Evolutionary conservation across 768 basidiomycete species (phyloP), one percentile per base, ranked within the genome.

Genomic region (Suillus americanus): DNA sequence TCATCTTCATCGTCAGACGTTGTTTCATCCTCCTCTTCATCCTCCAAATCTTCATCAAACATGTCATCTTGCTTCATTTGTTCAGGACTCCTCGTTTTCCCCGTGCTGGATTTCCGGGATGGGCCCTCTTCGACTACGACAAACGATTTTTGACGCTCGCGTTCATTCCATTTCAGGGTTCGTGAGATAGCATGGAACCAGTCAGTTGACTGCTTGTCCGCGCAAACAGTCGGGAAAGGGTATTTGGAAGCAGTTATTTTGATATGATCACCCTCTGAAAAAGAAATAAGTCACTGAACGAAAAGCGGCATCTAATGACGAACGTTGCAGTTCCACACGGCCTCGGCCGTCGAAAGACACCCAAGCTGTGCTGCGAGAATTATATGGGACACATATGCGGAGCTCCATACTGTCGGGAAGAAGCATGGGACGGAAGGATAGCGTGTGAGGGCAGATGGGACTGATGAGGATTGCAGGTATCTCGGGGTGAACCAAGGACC

Each of bases 161-260:
- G 88, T 77, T 99, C 97, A 79, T 99, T 99, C 97, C 97, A 99
- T 75, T 98, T 97, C 57, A 99, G 82, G 10, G 97, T 99, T 28
- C 97, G 86, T 41, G 94, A 94, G 67, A 99, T 99, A 5, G 97
- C 86, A 66, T 94, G 89, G 87, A 99, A 99, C 97, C 97, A 99
- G 73, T 99, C 97, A 3, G 93, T 94, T 23, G 95, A 97, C 74
- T 97, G 96, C 67, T 96, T 97, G 74, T 97, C 94, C 8, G 94
- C 95, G 72, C 97, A 99, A 7, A 99, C 95, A 3, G 97, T 99
- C 8, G 97, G 97, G 84, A 99, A 99, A 5, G 97, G 97, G 75
- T 94, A 99, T 73, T 90, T 94, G 1, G 95, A 97, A 0, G 97
- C 97, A 1, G 92, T 95, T 64, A 99, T 90, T 79, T 97, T 99